These are phyloP conservation scores for Spathaspora sp. DNA, from an alignment of 805 yeast genomes.

Conservation along the genomic window DNA sequence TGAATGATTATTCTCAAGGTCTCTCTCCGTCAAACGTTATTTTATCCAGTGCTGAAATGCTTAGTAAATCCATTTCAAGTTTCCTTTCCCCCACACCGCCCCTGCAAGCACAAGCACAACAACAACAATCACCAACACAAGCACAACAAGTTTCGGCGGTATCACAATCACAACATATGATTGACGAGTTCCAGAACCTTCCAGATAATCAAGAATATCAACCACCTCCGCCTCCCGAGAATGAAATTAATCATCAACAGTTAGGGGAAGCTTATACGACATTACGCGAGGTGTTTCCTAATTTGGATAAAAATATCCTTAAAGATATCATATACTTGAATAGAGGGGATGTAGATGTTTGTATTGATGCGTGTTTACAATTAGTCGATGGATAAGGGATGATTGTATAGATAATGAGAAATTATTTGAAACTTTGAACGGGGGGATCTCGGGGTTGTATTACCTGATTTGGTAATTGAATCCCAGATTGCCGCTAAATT, in stretches of 20 bases:
- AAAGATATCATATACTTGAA: conserved; percentile 68
- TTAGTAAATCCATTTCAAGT: conserved; percentile 46
- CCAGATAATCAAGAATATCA: not conserved
- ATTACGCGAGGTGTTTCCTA: conserved; percentile 71
- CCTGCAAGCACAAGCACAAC: not conserved
- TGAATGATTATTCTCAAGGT: not conserved
- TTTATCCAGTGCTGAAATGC: conserved; percentile 46
- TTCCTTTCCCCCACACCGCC: conserved; percentile 27
- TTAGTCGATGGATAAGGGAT: conserved; percentile 15
- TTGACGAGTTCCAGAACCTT: not conserved
- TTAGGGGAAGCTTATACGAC: conserved; percentile 34
- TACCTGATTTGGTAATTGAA: not conserved
- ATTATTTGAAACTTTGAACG: not conserved
- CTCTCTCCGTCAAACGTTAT: conserved; percentile 38
- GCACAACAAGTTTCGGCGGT: not conserved
- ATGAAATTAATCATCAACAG: conserved; percentile 8
- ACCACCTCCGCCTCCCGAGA: conserved; percentile 4
- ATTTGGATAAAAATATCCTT: conserved; percentile 62
- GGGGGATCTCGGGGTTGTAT: not conserved
- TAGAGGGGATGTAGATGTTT: conserved; percentile 63
- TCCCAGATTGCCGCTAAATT: not conserved
- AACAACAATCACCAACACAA: not conserved
- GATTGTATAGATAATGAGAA: not conserved
- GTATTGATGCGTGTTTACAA: conserved; percentile 60
- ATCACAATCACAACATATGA: not conserved